phyloP scores from a whole-genome alignment of 2,329 filamentous ascomycete genomes.

The Penicillium sp. region DNA sequence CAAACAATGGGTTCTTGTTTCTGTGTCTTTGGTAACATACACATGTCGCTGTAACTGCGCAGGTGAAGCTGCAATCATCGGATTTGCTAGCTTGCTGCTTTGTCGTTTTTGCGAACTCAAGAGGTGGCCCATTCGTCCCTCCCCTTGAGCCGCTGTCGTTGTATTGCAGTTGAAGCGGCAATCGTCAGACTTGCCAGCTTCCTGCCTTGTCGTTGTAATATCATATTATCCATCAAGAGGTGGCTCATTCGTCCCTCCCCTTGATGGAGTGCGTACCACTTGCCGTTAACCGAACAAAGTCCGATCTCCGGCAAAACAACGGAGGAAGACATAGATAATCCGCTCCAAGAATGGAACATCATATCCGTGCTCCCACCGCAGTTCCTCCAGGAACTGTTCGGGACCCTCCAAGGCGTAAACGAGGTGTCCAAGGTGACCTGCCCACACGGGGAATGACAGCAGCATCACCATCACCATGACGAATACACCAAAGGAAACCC shows the following conservation, averaged over 20 bases:
- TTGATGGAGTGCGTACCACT: not conserved
- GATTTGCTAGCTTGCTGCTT: not conserved
- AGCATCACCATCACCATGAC: not conserved
- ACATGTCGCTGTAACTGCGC: not conserved
- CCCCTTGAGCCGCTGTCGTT: not conserved
- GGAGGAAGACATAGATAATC: constrained; percentile 1
- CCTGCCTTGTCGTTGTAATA: not conserved
- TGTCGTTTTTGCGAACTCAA: not conserved
- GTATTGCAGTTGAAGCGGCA: not conserved
- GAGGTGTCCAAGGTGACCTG: not conserved
- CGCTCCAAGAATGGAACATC: not conserved
- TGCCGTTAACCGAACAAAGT: not conserved
- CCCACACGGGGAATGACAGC: not conserved
- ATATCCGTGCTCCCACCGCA: constrained; percentile 1
- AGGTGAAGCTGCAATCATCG: constrained; percentile 1
- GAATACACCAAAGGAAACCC: not conserved
- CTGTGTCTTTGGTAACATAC: not conserved
- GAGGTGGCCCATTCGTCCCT: constrained; percentile 2
- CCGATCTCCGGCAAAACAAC: constrained; percentile 7
- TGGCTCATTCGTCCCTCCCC: constrained; percentile 8
- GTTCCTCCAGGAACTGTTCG: not conserved
- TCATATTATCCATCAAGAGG: not conserved
- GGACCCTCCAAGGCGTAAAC: not conserved
- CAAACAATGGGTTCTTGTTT: not conserved
- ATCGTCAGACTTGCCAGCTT: not conserved